Percentiles rank a stretch among this genome's conserved stretches.
Evolutionary conservation across 148 eudicot genomes (phyloP).

Genomic region (Spergularia marina): DNA sequence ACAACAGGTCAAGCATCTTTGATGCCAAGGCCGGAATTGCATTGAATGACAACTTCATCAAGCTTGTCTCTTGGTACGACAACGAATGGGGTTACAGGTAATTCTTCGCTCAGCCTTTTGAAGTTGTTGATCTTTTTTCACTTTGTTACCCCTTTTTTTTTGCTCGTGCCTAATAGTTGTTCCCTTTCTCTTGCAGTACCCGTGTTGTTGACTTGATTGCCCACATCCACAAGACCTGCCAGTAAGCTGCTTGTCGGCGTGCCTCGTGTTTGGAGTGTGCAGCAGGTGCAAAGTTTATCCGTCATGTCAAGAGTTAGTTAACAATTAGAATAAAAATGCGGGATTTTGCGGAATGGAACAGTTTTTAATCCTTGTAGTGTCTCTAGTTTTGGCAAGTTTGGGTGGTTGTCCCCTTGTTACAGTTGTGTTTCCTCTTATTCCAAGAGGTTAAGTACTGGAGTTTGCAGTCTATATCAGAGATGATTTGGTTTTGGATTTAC

Average conservation of each 20-base stretch:
- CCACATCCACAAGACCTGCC: conserved; percentile 49
- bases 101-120: background rate
- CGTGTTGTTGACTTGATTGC: conserved; percentile 77
- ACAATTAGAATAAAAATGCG: conserved; percentile 26
- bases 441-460: background rate
- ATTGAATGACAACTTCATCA: conserved; percentile 62
- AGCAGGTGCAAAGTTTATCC: background rate
- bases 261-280: background rate
- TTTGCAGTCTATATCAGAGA: conserved; percentile 6
- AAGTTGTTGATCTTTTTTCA: too few species aligned
- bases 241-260: conserved; percentile 29
- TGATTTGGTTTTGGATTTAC: background rate
- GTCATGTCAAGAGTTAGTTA: background rate
- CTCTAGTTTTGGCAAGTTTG: conserved; percentile 6
- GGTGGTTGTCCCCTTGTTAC: background rate
- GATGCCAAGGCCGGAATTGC: conserved; percentile 96
- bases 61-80: conserved; percentile 91
- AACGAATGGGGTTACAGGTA: conserved; percentile 98
- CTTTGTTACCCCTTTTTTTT: too few species aligned
- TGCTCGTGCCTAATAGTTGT: too few species aligned
- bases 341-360: conserved; percentile 17
- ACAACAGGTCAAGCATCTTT: conserved; percentile 85
- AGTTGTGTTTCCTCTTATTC: background rate
- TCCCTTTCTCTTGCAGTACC: conserved; percentile 39
- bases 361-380: conserved; percentile 9